Base-by-base conservation (phyloP, 108 stramenopile genomes). In the Pseudonitzschia delicatissima region DNA sequence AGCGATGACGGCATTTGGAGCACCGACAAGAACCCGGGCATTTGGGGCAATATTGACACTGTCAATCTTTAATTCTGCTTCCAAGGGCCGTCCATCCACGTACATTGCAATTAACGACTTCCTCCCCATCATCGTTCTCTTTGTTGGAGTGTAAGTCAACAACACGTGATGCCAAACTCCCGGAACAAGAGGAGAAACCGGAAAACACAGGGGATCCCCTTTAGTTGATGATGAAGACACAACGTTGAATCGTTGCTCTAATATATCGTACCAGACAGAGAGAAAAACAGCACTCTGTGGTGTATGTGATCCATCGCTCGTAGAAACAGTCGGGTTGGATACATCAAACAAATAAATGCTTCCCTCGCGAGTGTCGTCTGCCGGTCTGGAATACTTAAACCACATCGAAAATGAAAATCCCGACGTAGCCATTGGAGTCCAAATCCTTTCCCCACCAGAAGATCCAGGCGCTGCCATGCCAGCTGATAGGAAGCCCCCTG, bases 161-260 rank as follows among this genome's bases (percentile, higher is more conserved):
- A 85, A 61, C 67, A 92, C 66, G 64, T 95, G 90, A 66, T 95
- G 93, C 93, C 93, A 95, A 4, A 88, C 88, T 21, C 74, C 78
- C 4, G 84, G 79, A 20, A 76, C 63, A 33, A 95, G 76, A n/a
- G 87, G 90, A 28, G 93, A 85, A 1, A 79, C 70, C 17, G 92
- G 92, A 66, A 93, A 93, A 44, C 82, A 76, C 2, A 76, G 82
- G 2, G 88, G 87, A 60, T 93, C 88, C 2, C 70, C 74, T 15
- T 74, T 47, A 35, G 62, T 62, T 47, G 85, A 82, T 5, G 82
- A 73, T 25, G 91, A 89, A 31, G 91, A 65, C 3, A 90, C 60
- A 37, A 93, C 80, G 53, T 83, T 87, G 67, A 93, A 90, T 44
- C 78, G 67, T 67, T 88, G 85, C 18, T 74, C 77, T 26, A 65